Conservation (phyloP, 257 asterid species). For the Fraxinus americana region DNA sequence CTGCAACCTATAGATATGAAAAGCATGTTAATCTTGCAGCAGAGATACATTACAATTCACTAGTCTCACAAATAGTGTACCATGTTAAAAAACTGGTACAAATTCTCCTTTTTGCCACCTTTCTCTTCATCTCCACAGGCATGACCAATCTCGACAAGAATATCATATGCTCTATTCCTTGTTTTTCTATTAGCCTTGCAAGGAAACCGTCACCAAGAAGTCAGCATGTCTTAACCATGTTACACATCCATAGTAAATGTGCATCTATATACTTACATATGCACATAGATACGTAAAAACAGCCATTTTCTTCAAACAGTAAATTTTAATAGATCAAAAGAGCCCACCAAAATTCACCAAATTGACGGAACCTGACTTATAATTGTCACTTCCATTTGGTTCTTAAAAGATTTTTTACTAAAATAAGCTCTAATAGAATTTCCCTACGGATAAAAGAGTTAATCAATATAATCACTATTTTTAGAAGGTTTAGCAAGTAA, state of each 20-base stretch:
- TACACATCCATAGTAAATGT: neutral
- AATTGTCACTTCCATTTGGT: neutral
- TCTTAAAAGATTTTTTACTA: neutral
- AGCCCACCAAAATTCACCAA: neutral
- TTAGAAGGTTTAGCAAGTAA: neutral
- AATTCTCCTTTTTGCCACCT: conserved; percentile 61
- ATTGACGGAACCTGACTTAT: neutral
- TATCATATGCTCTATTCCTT: conserved; percentile 91
- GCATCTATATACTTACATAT: neutral
- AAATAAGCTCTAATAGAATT: neutral
- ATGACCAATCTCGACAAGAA: conserved; percentile 91
- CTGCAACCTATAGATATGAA: conserved; percentile 67
- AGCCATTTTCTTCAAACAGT: neutral
- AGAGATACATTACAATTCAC: conserved; percentile 5
- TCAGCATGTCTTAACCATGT: conserved; percentile 21
- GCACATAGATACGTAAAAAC: neutral
- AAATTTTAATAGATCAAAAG: neutral
- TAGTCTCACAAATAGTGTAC: conserved; percentile 39
- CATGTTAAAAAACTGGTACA: conserved; percentile 69
- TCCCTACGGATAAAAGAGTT: neutral
- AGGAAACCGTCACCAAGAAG: conserved; percentile 20
- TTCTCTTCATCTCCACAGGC: conserved; percentile 78
- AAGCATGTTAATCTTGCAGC: conserved; percentile 16
- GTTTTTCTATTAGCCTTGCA: conserved; percentile 83
- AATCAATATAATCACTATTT: neutral